Evolutionary conservation across 140 eudicot species (phyloP), one percentile per base, ranked within the genome.

Genomic region (Bidens hawaiensis): DNA sequence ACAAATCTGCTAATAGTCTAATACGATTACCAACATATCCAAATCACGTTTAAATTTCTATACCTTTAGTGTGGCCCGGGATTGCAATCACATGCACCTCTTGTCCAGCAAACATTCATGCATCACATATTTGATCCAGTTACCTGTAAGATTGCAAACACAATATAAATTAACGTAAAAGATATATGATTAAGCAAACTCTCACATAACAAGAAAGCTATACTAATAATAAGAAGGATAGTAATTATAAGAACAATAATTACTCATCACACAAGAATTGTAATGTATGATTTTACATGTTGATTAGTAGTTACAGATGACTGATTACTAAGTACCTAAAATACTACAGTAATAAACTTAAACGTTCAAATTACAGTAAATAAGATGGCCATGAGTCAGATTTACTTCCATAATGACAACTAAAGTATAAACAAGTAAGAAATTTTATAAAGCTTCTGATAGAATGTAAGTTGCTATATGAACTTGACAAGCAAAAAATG

Each of bases 41-140:
- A n/a, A n/a, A 5, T n/a, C 15, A 50, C 14, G 60, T 64, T 12
- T 47, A 16, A 12, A 14, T 65, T 30, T 64, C 18, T 7, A 8
- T 16, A 87, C 97, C 97, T 85, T 67, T 75, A 47, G 97, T 90
- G 69, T 90, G 97, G 65, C 97, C 97, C 41, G 97, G 85, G 68
- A 94, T 90, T 67, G 75, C 86, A 76, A 90, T 81, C 60, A 90
- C 84, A 66, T 68, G n/a, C n/a, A n/a, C n/a, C n/a, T n/a, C n/a
- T n/a, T n/a, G n/a, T n/a, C n/a, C n/a, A n/a, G n/a, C n/a, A 75
- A 90, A 90, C 94, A 78, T 86, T 94, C 95, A 90, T 36, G 72
- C 79, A 75, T 90, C 97, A 31, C 97, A 61, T 47, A 31, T 60
- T 78, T 23, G 95, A 86, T 51, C 95, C 97, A 72, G 86, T 90